A percentile compares a stretch with the other conserved stretches of the same genome.
phyloP scores from a whole-genome alignment of 331 rosid species.

The Erythrophleum ivorense region DNA sequence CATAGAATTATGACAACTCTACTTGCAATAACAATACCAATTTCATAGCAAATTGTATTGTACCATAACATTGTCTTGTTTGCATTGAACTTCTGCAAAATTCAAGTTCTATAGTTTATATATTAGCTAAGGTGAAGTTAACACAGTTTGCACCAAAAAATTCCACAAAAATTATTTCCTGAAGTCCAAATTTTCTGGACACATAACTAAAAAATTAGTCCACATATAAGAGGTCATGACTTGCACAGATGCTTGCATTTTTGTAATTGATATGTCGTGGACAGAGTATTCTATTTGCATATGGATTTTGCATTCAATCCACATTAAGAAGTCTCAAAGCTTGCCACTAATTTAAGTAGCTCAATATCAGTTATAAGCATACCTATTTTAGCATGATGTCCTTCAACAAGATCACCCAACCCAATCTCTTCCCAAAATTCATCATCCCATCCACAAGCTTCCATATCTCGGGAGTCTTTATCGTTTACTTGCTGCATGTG shows the following conservation, averaged over 20 bases:
- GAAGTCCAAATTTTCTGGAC: constrained; percentile 30
- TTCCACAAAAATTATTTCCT: constrained; percentile 16
- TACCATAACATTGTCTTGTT: constrained; percentile 19
- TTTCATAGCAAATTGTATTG: constrained; percentile 28
- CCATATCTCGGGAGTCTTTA: constrained; percentile 81
- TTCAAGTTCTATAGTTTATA: constrained; percentile 10
- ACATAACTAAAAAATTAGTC: constrained; percentile 14
- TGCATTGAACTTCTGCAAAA: constrained; percentile 32
- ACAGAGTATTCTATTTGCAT: constrained; percentile 11
- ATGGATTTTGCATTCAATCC: constrained; percentile 18
- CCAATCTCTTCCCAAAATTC: constrained; percentile 99
- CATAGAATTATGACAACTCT: constrained; percentile 22
- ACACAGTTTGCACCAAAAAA: constrained; percentile 26
- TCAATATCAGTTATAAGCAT: constrained; percentile 22
- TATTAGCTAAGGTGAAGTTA: constrained; percentile 7
- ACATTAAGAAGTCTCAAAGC: constrained; percentile 26
- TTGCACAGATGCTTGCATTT: constrained; percentile 19
- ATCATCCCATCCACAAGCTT: constrained; percentile 99
- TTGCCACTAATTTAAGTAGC: constrained; percentile 29
- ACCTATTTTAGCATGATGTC: constrained; percentile 99
- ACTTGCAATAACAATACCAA: constrained; percentile 5
- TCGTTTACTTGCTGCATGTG: constrained; percentile 78
- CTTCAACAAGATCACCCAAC: constrained; percentile 89
- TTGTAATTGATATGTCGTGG: neutral
- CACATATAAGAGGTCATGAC: constrained; percentile 9